Percentiles rank a stretch among this genome's conserved stretches.
Conservation (phyloP, 1,139 yeast species). For the Sugiyamaella sp. region DNA sequence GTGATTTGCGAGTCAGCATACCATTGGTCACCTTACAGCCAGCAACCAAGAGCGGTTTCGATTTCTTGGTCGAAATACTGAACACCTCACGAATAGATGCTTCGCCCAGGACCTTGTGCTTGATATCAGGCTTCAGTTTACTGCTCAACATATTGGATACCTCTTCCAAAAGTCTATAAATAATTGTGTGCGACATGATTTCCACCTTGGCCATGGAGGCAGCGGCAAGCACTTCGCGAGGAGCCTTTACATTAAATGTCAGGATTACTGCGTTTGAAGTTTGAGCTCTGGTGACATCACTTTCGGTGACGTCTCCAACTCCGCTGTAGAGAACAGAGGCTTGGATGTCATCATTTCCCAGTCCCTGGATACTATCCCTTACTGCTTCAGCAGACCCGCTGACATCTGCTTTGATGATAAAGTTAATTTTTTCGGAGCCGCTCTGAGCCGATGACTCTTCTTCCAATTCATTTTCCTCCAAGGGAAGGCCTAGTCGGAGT, state of each 20-base stretch:
- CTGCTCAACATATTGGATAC: constrained; percentile 68
- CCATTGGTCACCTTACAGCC: constrained; percentile 89
- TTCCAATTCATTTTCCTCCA: constrained; percentile 41
- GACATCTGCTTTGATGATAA: constrained; percentile 87
- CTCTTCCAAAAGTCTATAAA: constrained; percentile 84
- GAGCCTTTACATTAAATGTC: constrained; percentile 74
- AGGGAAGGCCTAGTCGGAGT: constrained; percentile 39
- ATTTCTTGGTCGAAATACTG: constrained; percentile 57
- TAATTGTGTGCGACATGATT: constrained; percentile 71
- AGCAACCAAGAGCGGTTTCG: constrained; percentile 65
- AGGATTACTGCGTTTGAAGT: constrained; percentile 72
- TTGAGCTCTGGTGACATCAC: constrained; percentile 80
- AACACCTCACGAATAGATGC: constrained; percentile 74
- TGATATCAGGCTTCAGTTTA: constrained; percentile 66
- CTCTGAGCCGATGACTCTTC: constrained; percentile 34
- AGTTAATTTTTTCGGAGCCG: constrained; percentile 49
- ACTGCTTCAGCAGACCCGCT: constrained; percentile 69
- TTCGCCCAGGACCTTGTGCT: constrained; percentile 68
- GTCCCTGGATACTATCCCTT: constrained; percentile 71
- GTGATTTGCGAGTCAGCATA: constrained; percentile 57
- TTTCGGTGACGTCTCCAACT: constrained; percentile 85
- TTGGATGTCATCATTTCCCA: constrained; percentile 85
- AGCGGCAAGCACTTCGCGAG: constrained; percentile 62
- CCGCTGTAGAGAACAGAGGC: constrained; percentile 69
- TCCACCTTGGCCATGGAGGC: constrained; percentile 65